phyloP scores from a whole-genome alignment of 2,329 filamentous ascomycete species.

The Trichoderma sp. region DNA sequence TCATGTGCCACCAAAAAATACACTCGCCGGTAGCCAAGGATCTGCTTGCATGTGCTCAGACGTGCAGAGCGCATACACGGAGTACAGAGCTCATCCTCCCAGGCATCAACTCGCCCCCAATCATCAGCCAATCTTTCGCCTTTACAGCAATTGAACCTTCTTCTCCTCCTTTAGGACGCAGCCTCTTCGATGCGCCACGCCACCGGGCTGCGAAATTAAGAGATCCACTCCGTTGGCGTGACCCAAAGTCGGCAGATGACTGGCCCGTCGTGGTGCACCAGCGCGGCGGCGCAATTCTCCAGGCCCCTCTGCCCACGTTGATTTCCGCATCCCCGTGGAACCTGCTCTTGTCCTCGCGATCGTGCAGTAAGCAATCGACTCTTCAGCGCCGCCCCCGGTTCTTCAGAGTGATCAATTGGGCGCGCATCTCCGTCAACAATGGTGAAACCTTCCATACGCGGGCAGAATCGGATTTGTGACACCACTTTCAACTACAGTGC shows the following conservation, averaged over 20 bases:
- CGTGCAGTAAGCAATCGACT: slow-evolving; percentile 14
- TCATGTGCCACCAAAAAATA: not conserved
- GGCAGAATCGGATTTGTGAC: slow-evolving; percentile 2
- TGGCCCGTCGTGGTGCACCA: not conserved
- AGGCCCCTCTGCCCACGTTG: not conserved
- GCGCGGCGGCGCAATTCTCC: not conserved
- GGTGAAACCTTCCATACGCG: slow-evolving; percentile 17
- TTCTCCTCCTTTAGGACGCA: not conserved
- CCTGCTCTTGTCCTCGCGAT: slow-evolving; percentile 15
- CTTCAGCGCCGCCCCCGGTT: not conserved
- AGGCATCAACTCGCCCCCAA: not conserved
- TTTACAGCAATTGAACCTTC: not conserved
- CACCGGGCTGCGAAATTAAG: slow-evolving; percentile 9
- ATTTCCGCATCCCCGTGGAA: slow-evolving; percentile 3
- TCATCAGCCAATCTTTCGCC: not conserved
- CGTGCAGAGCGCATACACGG: not conserved
- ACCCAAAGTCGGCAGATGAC: slow-evolving; percentile 12
- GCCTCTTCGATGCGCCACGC: slow-evolving; percentile 8
- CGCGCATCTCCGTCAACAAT: slow-evolving; percentile 7
- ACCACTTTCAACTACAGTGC: not conserved
- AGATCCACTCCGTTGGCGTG: slow-evolving; percentile 17
- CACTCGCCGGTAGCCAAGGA: not conserved
- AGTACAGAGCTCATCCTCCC: not conserved
- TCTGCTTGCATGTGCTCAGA: not conserved
- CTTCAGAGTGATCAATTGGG: slow-evolving; percentile 1